Evolutionary conservation across 305 asterid genomes (phyloP).

Genomic region (Fraxinus latifolia): DNA sequence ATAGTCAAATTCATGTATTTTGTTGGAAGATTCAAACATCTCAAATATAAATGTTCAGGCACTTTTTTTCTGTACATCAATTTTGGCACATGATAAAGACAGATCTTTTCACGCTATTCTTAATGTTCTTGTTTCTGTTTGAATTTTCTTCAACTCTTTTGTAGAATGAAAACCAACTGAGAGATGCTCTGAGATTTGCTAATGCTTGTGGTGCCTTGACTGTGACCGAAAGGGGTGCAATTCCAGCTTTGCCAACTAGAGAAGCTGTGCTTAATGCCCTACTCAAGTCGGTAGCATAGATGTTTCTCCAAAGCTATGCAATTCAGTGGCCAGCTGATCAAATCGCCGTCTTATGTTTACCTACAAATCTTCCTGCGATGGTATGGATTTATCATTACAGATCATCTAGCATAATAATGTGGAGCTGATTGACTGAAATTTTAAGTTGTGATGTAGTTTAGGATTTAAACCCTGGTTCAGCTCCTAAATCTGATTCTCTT

Average conservation of each 20-base stretch:
- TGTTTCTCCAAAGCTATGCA: not conserved
- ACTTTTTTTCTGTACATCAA: not conserved
- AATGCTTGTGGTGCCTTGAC: conserved; percentile 96
- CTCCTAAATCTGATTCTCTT: not conserved
- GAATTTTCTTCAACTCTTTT: not conserved
- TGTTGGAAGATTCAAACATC: not conserved
- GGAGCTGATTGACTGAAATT: not conserved
- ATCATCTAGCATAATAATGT: not conserved
- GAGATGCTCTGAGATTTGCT: conserved; percentile 79
- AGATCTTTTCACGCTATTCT: not conserved
- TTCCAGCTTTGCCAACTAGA: conserved; percentile 91
- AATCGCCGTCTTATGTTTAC: conserved; percentile 6
- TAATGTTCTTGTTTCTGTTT: not conserved
- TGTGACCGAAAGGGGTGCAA: conserved; percentile 89
- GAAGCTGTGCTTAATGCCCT: conserved; percentile 58
- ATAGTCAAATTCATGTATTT: not conserved
- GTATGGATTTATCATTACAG: not conserved
- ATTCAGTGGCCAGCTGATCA: not conserved
- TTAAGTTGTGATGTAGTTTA: conserved; percentile 2
- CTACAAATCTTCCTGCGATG: not conserved
- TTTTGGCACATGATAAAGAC: not conserved
- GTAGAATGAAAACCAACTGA: conserved; percentile 68
- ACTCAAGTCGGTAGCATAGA: conserved; percentile 53
- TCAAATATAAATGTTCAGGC: not conserved
- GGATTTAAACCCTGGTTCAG: conserved; percentile 8